Conservation (phyloP, 2,329 filamentous ascomycete genomes). For the Colletotrichum simmondsii region DNA sequence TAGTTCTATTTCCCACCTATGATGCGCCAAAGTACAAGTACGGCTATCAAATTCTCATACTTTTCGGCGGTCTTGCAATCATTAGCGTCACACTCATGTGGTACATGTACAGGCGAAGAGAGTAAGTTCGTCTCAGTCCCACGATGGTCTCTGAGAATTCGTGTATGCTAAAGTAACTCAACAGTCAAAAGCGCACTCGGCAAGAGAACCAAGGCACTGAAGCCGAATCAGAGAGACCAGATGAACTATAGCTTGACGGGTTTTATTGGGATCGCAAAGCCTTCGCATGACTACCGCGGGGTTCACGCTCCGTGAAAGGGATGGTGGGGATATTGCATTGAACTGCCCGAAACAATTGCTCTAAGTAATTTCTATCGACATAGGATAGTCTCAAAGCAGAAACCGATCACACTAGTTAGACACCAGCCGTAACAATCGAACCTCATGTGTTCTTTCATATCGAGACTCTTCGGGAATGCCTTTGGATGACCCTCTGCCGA, state of each 20-base stretch:
- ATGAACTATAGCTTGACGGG: not conserved
- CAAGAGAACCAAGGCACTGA: not conserved
- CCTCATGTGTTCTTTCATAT: not conserved
- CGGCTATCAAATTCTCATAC: slow-evolving; percentile 46
- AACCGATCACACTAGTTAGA: not conserved
- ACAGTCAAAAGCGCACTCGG: slow-evolving; percentile 9
- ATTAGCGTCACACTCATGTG: slow-evolving; percentile 24
- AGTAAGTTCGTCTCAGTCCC: not conserved
- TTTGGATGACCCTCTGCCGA: not conserved
- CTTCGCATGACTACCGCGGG: not conserved
- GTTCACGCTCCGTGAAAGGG: not conserved
- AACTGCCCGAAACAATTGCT: too few species aligned
- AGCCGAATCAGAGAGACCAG: not conserved
- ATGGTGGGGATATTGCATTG: too few species aligned
- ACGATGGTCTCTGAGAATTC: accelerated
- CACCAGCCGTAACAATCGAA: not conserved
- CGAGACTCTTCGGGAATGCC: not conserved
- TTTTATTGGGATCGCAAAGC: not conserved
- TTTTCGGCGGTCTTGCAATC: slow-evolving; percentile 44
- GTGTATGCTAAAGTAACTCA: not conserved
- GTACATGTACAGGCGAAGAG: slow-evolving; percentile 24
- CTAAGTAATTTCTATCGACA: not conserved
- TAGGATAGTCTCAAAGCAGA: not conserved
- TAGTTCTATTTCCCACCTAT: slow-evolving; percentile 46
- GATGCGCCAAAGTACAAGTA: slow-evolving; percentile 47